Evolutionary conservation across 1,284 basidiomycete species (phyloP).

Genomic region (Ustilago crameri): DNA sequence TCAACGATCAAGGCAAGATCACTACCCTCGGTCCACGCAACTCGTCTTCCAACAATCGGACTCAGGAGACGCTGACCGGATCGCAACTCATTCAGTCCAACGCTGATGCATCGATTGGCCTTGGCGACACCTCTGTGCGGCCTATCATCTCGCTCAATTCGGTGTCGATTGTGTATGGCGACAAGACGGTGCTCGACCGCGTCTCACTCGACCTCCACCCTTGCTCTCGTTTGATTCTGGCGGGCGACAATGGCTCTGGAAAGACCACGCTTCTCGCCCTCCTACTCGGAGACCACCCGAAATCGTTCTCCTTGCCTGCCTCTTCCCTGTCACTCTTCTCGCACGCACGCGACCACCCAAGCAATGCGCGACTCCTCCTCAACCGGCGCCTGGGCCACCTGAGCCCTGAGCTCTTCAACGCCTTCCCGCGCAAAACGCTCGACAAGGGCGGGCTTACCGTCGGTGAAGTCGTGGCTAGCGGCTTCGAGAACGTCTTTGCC

Average conservation of each 20-base stretch:
- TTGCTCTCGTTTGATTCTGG: constrained; percentile 43
- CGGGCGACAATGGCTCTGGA: constrained; percentile 75
- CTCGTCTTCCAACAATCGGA: background rate
- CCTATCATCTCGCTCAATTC: constrained; percentile 75
- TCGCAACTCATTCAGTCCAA: constrained; percentile 20
- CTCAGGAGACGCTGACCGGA: constrained; percentile 1
- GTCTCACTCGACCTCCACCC: constrained; percentile 51
- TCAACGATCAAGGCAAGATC: constrained; percentile 72
- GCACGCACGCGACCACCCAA: constrained; percentile 50
- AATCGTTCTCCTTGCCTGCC: constrained; percentile 77
- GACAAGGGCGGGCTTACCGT: constrained; percentile 58
- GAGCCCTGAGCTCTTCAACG: constrained; percentile 88
- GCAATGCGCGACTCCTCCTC: constrained; percentile 56
- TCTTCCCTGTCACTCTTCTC: constrained; percentile 52
- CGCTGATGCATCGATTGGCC: constrained; percentile 15
- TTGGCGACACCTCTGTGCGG: constrained; percentile 53
- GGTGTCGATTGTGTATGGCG: constrained; percentile 79
- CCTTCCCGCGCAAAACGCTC: constrained; percentile 75
- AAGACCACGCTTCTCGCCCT: constrained; percentile 95
- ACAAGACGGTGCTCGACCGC: constrained; percentile 72
- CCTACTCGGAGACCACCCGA: constrained; percentile 92
- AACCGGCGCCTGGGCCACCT: constrained; percentile 74
- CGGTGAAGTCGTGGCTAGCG: constrained; percentile 57
- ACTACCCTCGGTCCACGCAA: constrained; percentile 69
- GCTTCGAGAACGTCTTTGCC: constrained; percentile 61